These are phyloP conservation scores for Podospora tetraspora DNA, from an alignment of 495 filamentous ascomycete genomes.

Conservation along the genomic window DNA sequence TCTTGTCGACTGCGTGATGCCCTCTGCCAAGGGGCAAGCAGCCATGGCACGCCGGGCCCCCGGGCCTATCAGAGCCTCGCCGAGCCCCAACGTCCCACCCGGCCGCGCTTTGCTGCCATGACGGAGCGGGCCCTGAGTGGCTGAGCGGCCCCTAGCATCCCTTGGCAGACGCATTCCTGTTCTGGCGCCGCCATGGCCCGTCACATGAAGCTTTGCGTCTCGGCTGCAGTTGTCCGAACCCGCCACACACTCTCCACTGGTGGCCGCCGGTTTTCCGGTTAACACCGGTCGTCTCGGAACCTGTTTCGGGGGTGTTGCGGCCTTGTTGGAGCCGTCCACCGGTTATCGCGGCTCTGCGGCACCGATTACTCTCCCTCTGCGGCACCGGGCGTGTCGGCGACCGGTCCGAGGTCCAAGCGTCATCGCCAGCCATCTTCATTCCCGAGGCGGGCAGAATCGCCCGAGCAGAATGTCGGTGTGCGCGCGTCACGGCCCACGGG, in stretches of 20 bases:
- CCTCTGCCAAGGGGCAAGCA: conserved; percentile 6
- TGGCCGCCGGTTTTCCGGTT: not conserved
- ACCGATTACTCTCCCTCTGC: not conserved
- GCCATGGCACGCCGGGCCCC: not conserved
- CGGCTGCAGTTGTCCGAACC: not conserved
- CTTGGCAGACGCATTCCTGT: conserved; percentile 2
- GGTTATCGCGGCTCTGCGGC: not conserved
- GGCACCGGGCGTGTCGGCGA: not conserved
- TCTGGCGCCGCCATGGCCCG: not conserved
- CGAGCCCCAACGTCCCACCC: not conserved
- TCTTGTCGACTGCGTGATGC: conserved; percentile 1
- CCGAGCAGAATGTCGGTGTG: conserved; percentile 11
- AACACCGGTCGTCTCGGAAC: not conserved
- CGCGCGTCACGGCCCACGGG: not conserved
- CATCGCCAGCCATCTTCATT: too few relatives aligned
- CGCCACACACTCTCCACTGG: not conserved
- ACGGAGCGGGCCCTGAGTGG: conserved; percentile 14
- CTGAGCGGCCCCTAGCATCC: conserved; percentile 7
- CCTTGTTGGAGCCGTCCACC: not conserved
- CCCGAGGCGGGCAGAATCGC: not conserved
- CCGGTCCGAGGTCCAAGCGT: not conserved
- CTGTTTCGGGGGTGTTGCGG: not conserved
- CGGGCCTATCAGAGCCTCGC: conserved; percentile 5
- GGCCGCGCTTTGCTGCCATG: not conserved
- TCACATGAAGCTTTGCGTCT: conserved; percentile 2